Percentiles rank a stretch among this genome's conserved stretches.
These are phyloP conservation scores for Ceratobasidium papillatum DNA, from an alignment of 1,284 basidiomycete genomes.

Conservation along the genomic window DNA sequence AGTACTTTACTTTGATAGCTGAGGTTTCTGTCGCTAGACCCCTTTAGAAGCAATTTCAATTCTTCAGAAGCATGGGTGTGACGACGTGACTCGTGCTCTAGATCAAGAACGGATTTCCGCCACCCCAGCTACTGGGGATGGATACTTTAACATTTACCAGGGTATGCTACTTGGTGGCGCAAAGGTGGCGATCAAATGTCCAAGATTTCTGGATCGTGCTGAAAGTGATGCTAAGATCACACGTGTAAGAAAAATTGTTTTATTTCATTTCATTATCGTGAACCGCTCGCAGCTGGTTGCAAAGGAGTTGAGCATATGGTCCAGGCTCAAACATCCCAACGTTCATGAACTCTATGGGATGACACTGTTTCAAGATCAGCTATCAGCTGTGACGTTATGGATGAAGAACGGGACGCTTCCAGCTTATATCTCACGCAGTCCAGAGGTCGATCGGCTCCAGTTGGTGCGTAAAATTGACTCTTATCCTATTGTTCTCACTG, in stretches of 20 bases:
- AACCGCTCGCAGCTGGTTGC: neutral
- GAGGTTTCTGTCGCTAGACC: neutral
- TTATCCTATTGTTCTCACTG: no score
- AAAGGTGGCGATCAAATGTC: neutral
- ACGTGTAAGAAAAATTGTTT: no score
- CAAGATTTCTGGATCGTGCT: neutral
- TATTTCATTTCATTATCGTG: no score
- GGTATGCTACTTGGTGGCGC: neutral
- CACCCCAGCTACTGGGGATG: neutral
- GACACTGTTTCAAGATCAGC: neutral
- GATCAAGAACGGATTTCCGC: neutral
- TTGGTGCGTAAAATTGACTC: neutral
- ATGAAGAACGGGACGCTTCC: neutral
- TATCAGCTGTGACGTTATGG: neutral
- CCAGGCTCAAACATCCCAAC: slow-evolving; percentile 2
- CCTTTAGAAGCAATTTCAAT: no score
- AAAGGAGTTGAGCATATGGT: neutral
- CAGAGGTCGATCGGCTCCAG: neutral
- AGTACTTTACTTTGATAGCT: neutral
- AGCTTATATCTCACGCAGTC: neutral
- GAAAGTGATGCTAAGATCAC: neutral
- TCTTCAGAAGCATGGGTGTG: neutral
- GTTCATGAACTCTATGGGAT: neutral
- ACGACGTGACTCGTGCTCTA: neutral
- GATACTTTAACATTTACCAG: neutral